A percentile compares a stretch with the other conserved stretches of the same genome.
These are phyloP conservation scores for Chlorella variabilis DNA, from an alignment of 163 green algal species.

Conservation along the genomic window DNA sequence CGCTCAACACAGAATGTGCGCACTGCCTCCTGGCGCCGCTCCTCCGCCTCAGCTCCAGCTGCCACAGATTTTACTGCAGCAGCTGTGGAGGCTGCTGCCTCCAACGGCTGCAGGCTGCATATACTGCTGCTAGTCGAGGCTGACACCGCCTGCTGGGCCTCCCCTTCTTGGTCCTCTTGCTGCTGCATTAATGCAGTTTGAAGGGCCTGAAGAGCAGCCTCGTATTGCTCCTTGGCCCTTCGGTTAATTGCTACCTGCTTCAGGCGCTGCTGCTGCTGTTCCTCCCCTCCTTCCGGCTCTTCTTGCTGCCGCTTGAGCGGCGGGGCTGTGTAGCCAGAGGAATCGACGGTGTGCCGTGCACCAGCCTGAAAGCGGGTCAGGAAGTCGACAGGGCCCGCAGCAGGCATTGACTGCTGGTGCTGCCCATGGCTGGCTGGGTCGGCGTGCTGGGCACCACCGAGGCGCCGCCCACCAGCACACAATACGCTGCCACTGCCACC, in stretches of 20 bases:
- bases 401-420: background rate
- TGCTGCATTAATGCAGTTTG: background rate
- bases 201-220: background rate
- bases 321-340: constrained; percentile 13
- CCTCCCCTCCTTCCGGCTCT: background rate
- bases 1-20: constrained; percentile 77
- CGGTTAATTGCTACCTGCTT: background rate
- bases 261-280: background rate
- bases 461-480: no score
- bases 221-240: background rate
- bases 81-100: background rate
- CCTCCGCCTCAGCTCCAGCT: background rate
- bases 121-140: no score
- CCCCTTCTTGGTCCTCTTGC: no score
- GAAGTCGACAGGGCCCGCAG: background rate
- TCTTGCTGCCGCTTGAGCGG: constrained; percentile 14
- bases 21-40: constrained; percentile 38
- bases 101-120: no score
- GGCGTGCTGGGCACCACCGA: no score
- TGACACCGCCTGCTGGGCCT: no score
- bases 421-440: background rate
- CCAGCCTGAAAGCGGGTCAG: background rate
- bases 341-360: background rate
- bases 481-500: background rate
- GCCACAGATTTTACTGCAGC: background rate